Conservation (phyloP, 345 rosid genomes). For the Raphanus sativus region DNA sequence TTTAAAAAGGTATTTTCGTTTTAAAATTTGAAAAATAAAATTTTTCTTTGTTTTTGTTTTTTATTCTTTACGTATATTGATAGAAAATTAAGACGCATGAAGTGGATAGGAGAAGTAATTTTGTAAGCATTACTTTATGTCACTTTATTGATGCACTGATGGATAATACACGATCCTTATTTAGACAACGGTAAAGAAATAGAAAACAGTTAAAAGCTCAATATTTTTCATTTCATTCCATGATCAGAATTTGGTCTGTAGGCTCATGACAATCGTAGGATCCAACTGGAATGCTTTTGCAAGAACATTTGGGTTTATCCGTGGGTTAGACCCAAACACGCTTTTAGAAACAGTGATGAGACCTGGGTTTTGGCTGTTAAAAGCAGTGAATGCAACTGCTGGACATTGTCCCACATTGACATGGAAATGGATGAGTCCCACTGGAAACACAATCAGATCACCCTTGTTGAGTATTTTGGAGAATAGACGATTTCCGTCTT, state of each 20-base stretch:
- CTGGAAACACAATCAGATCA: slow-evolving; percentile 31
- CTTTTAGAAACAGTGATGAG: slow-evolving; percentile 19
- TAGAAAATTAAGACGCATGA: neutral
- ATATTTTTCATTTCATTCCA: neutral
- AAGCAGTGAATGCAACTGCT: slow-evolving; percentile 16
- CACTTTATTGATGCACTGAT: neutral
- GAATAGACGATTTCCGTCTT: slow-evolving; percentile 22
- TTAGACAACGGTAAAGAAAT: neutral
- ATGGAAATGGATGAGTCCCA: slow-evolving; percentile 28
- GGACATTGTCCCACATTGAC: neutral
- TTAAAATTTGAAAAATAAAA: too few relatives aligned
- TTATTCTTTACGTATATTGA: neutral
- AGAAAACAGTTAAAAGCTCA: neutral
- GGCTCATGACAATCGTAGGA: neutral
- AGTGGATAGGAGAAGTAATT: neutral
- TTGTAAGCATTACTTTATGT: neutral
- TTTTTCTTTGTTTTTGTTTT: too few relatives aligned
- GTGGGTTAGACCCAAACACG: slow-evolving; percentile 26
- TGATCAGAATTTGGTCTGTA: neutral
- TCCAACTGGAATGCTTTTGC: slow-evolving; percentile 26
- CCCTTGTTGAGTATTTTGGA: slow-evolving; percentile 2
- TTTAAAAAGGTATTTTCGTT: neutral
- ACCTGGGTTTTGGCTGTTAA: slow-evolving; percentile 31
- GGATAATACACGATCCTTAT: neutral
- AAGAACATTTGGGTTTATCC: slow-evolving; percentile 5